Conservation (phyloP, 192 early-diverging fungal species). For the Chytriomyces hyalinus region DNA sequence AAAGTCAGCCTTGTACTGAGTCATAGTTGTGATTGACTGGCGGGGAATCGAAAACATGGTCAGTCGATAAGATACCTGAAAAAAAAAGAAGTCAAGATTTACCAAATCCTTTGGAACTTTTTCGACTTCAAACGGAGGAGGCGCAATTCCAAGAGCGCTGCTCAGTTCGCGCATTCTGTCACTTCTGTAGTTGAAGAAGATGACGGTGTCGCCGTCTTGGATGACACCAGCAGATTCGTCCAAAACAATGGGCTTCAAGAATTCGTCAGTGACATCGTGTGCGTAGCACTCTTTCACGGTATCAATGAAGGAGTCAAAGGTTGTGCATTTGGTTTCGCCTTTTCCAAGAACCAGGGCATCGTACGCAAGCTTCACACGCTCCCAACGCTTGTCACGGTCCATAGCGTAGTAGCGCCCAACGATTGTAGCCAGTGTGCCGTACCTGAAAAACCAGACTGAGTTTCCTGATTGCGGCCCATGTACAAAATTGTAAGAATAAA, state of each 20-base stretch:
- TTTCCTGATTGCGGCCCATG: slow-evolving; percentile 34
- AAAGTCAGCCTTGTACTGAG: slow-evolving; percentile 97
- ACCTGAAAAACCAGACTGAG: slow-evolving; percentile 46
- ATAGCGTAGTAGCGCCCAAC: slow-evolving; percentile 99
- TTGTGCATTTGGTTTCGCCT: slow-evolving; percentile 57
- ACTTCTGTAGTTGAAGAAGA: slow-evolving; percentile 98
- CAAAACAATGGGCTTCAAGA: slow-evolving; percentile 97
- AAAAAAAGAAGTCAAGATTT: slow-evolving; percentile 23
- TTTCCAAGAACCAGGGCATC: slow-evolving; percentile 81
- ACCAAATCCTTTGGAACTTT: slow-evolving; percentile 77
- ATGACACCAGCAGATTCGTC: slow-evolving; percentile 75
- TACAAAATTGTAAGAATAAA: not conserved
- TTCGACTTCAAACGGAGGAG: slow-evolving; percentile 80
- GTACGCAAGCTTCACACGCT: slow-evolving; percentile 93
- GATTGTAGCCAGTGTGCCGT: slow-evolving; percentile 91
- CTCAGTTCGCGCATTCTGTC: slow-evolving; percentile 96
- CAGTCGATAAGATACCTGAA: no score
- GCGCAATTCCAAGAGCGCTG: slow-evolving; percentile 83
- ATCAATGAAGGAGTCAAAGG: slow-evolving; percentile 39
- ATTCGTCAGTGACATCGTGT: slow-evolving; percentile 97
- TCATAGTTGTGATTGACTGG: slow-evolving; percentile 85
- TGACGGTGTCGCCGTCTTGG: slow-evolving; percentile 84
- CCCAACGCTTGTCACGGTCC: slow-evolving; percentile 99
- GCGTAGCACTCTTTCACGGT: slow-evolving; percentile 86
- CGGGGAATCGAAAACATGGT: no score